Evolutionary conservation across 1,139 yeast genomes (phyloP).

Genomic region (Pichia cactophila): DNA sequence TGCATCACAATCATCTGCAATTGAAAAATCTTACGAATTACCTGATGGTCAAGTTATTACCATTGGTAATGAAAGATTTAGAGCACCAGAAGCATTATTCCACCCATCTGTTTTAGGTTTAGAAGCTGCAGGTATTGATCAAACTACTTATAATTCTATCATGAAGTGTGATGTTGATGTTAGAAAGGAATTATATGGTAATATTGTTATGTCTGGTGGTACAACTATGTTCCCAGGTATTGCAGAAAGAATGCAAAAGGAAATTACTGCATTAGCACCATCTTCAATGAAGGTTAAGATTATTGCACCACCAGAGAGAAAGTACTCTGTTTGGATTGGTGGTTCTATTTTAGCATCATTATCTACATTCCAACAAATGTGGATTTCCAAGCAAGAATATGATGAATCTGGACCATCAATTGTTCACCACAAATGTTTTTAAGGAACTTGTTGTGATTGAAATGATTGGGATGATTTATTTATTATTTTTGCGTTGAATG

Average conservation of each 20-base stretch:
- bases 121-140: constrained; percentile 99
- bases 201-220: constrained; percentile 99
- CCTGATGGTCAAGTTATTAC: constrained; percentile 99
- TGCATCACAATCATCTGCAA: constrained; percentile 95
- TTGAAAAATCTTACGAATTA: constrained; percentile 97
- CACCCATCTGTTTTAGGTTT: constrained; percentile 96
- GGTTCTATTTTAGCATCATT: constrained; percentile 98
- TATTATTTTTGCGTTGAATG: neutral
- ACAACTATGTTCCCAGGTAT: constrained; percentile 99
- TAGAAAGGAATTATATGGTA: constrained; percentile 97
- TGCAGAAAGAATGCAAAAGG: constrained; percentile 99
- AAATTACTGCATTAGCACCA: constrained; percentile 98
- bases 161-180: constrained; percentile 99
- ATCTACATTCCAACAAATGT: constrained; percentile 99
- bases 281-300: constrained; percentile 99
- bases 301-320: constrained; percentile 99
- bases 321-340: constrained; percentile 99
- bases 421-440: constrained; percentile 99
- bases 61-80: constrained; percentile 99
- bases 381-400: constrained; percentile 99
- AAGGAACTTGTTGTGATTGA: constrained; percentile 28
- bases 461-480: neutral
- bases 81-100: constrained; percentile 99
- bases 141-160: constrained; percentile 98
- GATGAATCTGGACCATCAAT: constrained; percentile 99